Base-by-base conservation (phyloP, 208 protist genomes). In the Acanthamoeba comandoni region DNA sequence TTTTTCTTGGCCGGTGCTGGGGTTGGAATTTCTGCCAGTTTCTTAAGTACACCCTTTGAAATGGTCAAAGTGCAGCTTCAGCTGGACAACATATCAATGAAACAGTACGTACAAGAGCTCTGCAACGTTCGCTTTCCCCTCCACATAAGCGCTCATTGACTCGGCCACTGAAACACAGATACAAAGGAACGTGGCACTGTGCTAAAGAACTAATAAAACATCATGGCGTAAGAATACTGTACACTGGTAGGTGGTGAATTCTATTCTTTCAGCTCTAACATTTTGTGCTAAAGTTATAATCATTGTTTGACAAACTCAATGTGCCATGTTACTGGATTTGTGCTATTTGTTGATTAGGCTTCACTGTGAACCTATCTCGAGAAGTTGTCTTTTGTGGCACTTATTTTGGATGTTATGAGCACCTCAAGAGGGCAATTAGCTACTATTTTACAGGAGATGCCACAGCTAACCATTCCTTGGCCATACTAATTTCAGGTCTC, bases 1-100 rank as follows among this genome's bases (percentile, higher is more conserved):
- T 85, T 67, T 29, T 85, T 85, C 48, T 26, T 85, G 24, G 75
- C 75, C 2, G 75, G 75, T 2, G 75, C 75, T 3, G 75, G 75
- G 0, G 75, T 85, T 19, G 75, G 75, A 5, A 57, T 57, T 17
- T 67, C 64, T 13, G 75, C 75, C n/a, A 85, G 53, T 26, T 85
- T 58, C 51, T 57, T 85, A 29, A 67, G 53, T 11, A 85, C 75
- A 7, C 75, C 75, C 29, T 85, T 85, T 29, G 75, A 85, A 9
- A 85, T 85, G 75, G 51, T 85, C 24, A 85, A 85, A 35, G 75
- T 85, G 22, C 75, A 85, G 75, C 52, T 85, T 8, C 75, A 85
- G 75, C 75, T 85, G 53, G 75, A 85, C 52, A 85, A 85, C 24
- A 57, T 85, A 39, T 60, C 75, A 7, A 51, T 85, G 29, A 85